phyloP scores from a whole-genome alignment of 176 grass and related monocot species.

The Musa schizocarpa region DNA sequence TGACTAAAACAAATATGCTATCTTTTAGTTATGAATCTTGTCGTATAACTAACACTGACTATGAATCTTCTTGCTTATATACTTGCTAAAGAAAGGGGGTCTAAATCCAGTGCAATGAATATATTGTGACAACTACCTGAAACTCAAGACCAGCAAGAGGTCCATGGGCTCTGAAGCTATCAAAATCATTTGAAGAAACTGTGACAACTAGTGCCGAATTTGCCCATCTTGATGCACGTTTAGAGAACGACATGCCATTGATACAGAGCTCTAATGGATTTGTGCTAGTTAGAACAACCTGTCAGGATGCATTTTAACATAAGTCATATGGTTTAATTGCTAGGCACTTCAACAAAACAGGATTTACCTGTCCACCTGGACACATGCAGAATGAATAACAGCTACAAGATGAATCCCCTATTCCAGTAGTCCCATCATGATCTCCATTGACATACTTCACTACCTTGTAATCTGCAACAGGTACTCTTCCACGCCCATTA shows the following conservation, averaged over 20 bases:
- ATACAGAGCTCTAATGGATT: slow-evolving; percentile 79
- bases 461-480: slow-evolving; percentile 95
- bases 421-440: slow-evolving; percentile 19
- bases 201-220: slow-evolving; percentile 87
- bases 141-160: slow-evolving; percentile 92
- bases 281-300: slow-evolving; percentile 97
- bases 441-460: slow-evolving; percentile 52
- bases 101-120: not conserved
- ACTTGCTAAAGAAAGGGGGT: not conserved
- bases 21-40: no score
- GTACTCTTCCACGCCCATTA: slow-evolving; percentile 85
- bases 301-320: slow-evolving; percentile 13
- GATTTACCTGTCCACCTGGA: slow-evolving; percentile 81
- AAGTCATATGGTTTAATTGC: slow-evolving; percentile 12
- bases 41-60: no score
- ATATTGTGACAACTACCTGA: slow-evolving; percentile 48
- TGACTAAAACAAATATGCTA: not conserved
- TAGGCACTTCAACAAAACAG: not conserved
- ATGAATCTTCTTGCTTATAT: not conserved
- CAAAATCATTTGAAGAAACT: slow-evolving; percentile 79
- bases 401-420: slow-evolving; percentile 37
- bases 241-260: slow-evolving; percentile 98
- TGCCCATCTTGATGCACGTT: slow-evolving; percentile 86
- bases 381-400: slow-evolving; percentile 99
- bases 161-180: slow-evolving; percentile 46